Base-by-base conservation (phyloP, 2,329 filamentous ascomycete species). In the Xylaria sp. region DNA sequence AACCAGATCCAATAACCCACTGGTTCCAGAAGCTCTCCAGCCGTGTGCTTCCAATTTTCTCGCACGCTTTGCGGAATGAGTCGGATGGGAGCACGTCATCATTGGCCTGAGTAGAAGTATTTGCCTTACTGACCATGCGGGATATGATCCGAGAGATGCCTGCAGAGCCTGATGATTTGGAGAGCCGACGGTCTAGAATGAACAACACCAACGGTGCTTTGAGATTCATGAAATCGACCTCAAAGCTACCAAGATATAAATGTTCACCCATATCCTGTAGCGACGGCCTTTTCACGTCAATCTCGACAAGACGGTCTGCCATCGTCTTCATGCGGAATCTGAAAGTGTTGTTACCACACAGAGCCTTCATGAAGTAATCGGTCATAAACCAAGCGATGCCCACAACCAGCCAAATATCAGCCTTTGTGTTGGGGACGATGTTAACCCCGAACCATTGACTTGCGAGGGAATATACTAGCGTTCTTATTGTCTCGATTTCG, bases 311-410 rank as follows among this genome's bases (percentile, higher is more conserved):
- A 74, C 87, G 88, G 79, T 99, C 95, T 0, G 94, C 90, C 80
- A 93, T 88, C 46, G 89, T 85, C 81, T 98, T 98, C 80, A 97
- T 92, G 46, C 94, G 90, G 78, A 94, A 98, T 12, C 94, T 88
- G 78, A 97, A 96, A 76, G 97, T 94, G 78, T 99, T 99, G 78
- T 97, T 97, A 8, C 96, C 96, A 77, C 94, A 97, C 2, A 99
- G 85, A 73, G 90, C 91, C 79, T 91, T 93, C 88, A 98, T 93
- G 80, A 97, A 98, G 3, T 94, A 87, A 75, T 98, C 95, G 1
- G 95, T 94, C 87, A 99, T 97, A 83, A 94, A 99, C 84, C 95
- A 94, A 0, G 95, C 92, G 56, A 97, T 91, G 15, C 95, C 97
- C 63, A 96, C 88, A 13, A 95, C 91, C 23, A 97, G 90, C 96